Evolutionary conservation across 2,329 filamentous ascomycete genomes (phyloP).

Genomic region (Trichoderma asperellum): DNA sequence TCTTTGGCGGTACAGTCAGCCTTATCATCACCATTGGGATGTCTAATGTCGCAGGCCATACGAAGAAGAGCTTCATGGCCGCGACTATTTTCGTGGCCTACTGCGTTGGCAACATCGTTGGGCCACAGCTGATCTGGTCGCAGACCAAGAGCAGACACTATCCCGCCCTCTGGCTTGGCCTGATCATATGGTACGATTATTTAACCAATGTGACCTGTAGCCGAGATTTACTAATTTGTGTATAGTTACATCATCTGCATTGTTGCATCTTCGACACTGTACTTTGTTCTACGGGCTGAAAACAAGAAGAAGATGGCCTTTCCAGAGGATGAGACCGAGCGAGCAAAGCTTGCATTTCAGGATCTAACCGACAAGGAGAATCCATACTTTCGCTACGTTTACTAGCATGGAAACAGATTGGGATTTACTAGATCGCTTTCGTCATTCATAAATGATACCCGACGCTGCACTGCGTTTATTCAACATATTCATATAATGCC

Average conservation of each 20-base stretch:
- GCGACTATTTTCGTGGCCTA: conserved; percentile 76
- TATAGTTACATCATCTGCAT: conserved; percentile 68
- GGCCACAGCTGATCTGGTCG: conserved; percentile 71
- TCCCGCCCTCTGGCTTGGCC: conserved; percentile 69
- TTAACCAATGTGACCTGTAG: neutral
- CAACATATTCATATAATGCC: neutral
- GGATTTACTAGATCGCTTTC: neutral
- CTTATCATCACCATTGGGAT: conserved; percentile 56
- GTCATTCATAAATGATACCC: neutral
- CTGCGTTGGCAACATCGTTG: conserved; percentile 76
- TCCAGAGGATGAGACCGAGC: conserved; percentile 60
- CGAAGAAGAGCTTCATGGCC: conserved; percentile 78
- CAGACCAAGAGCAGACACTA: conserved; percentile 69
- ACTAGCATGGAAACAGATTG: conserved; percentile 29
- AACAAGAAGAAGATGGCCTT: conserved; percentile 57
- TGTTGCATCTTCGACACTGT: conserved; percentile 57
- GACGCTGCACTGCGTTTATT: neutral
- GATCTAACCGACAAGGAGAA: conserved; percentile 73
- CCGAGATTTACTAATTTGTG: neutral
- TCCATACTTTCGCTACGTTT: conserved; percentile 65
- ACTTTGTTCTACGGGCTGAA: conserved; percentile 61
- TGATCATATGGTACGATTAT: conserved; percentile 60
- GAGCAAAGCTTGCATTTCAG: conserved; percentile 67
- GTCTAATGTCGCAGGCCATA: conserved; percentile 74
- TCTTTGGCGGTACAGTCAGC: conserved; percentile 72